phyloP scores from a whole-genome alignment of 169 alveolate species.

The Perkinsus marinus region DNA sequence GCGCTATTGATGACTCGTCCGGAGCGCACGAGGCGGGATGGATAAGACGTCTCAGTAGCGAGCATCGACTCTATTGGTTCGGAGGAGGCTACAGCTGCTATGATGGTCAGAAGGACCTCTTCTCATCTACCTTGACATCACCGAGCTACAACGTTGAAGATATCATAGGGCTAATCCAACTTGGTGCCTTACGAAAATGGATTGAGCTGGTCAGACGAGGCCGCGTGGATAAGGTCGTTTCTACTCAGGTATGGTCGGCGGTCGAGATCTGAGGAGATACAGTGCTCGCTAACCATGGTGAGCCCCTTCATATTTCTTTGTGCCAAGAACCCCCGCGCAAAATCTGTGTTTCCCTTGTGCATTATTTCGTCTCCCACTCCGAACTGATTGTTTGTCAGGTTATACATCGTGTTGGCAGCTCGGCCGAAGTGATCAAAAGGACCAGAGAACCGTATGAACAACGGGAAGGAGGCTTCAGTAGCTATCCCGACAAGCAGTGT shows the following conservation, averaged over 20 bases:
- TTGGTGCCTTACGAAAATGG: slow-evolving; percentile 18
- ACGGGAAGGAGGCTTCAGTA: not conserved
- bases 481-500: not conserved
- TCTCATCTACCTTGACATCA: not conserved
- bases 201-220: slow-evolving; percentile 22
- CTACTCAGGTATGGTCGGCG: slow-evolving; percentile 34
- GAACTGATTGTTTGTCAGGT: not conserved
- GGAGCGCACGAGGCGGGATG: not conserved
- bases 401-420: slow-evolving; percentile 32
- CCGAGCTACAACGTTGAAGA: not conserved
- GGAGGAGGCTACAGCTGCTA: not conserved
- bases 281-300: slow-evolving; percentile 17
- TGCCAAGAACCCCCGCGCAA: not conserved
- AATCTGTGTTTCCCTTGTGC: too few relatives aligned
- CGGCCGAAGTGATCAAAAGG: slow-evolving; percentile 34
- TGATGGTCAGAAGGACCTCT: not conserved
- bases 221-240: slow-evolving; percentile 9
- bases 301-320: not conserved
- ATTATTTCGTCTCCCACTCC: slow-evolving; percentile 10
- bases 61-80: not conserved
- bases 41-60: not conserved
- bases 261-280: slow-evolving; percentile 40
- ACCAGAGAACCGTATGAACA: slow-evolving; percentile 25
- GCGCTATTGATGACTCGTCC: not conserved
- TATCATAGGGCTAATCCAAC: not conserved